Conservation (phyloP, 176 grass and related monocot genomes). For the Aegilops speltoides region DNA sequence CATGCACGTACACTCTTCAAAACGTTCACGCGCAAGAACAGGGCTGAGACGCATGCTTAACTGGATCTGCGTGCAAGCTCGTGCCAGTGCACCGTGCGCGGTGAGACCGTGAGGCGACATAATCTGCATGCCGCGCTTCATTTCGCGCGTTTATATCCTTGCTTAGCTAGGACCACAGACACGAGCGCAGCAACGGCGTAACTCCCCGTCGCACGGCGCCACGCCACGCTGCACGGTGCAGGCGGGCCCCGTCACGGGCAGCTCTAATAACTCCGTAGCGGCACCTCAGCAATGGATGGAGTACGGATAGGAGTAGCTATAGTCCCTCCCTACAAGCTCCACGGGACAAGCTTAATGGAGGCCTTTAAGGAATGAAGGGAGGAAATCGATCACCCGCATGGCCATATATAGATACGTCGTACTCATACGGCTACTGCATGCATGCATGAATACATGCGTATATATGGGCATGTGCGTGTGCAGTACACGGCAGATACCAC, state of each 20-base stretch:
- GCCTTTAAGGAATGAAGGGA: not conserved
- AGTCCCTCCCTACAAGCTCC: not conserved
- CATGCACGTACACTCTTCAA: no score
- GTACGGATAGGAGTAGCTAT: not conserved
- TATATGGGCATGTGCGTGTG: not conserved
- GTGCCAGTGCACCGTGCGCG: not conserved
- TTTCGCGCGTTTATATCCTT: no score
- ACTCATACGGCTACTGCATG: not conserved
- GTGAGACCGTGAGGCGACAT: no score
- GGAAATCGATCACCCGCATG: not conserved
- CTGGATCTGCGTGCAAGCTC: no score
- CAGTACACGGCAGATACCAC: not conserved
- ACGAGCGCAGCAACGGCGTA: not conserved
- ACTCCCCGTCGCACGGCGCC: not conserved
- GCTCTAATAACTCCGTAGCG: not conserved
- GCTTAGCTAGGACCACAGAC: slow-evolving; percentile 1
- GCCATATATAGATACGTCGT: not conserved
- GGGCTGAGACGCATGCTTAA: no score
- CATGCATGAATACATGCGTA: not conserved
- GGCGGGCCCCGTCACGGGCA: not conserved
- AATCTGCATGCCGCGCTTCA: no score
- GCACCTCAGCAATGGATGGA: no score
- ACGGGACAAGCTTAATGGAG: not conserved
- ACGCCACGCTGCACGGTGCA: not conserved
- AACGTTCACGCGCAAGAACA: no score